Conservation (phyloP, 768 basidiomycete species). For the Suillus sp. region DNA sequence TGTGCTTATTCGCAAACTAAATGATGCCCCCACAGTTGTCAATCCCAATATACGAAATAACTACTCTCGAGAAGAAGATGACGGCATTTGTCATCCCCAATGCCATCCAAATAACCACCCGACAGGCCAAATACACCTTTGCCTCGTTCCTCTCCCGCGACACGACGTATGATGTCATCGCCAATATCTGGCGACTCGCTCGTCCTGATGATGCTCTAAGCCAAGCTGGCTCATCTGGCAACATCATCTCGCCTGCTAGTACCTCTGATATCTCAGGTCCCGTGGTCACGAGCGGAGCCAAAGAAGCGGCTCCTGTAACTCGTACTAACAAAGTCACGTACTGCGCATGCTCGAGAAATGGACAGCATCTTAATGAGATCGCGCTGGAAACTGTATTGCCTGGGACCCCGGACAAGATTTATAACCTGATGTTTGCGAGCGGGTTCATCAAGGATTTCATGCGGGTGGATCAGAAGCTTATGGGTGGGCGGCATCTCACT, state of each 20-base stretch:
- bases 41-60: constrained; percentile 87
- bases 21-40: constrained; percentile 55
- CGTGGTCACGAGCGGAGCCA: constrained; percentile 9
- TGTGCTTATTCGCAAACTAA: constrained; percentile 14
- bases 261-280: constrained; percentile 20
- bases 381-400: constrained; percentile 82
- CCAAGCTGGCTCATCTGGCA: constrained; percentile 20
- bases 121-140: constrained; percentile 85
- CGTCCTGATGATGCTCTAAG: constrained; percentile 62
- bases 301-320: constrained; percentile 8
- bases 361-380: constrained; percentile 68
- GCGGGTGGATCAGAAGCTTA: constrained; percentile 82
- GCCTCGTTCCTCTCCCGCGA: constrained; percentile 96
- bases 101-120: constrained; percentile 88
- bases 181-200: constrained; percentile 92
- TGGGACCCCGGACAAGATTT: constrained; percentile 92
- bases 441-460: constrained; percentile 96
- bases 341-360: constrained; percentile 74
- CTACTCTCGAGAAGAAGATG: constrained; percentile 91
- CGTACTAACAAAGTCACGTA: constrained; percentile 56
- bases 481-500: constrained; percentile 55
- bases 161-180: constrained; percentile 93
- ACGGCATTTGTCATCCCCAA: constrained; percentile 98
- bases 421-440: constrained; percentile 95
- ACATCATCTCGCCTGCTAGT: constrained; percentile 23